phyloP scores from a whole-genome alignment of 352 stramenopile species.

The Thraustochytrium sp. region DNA sequence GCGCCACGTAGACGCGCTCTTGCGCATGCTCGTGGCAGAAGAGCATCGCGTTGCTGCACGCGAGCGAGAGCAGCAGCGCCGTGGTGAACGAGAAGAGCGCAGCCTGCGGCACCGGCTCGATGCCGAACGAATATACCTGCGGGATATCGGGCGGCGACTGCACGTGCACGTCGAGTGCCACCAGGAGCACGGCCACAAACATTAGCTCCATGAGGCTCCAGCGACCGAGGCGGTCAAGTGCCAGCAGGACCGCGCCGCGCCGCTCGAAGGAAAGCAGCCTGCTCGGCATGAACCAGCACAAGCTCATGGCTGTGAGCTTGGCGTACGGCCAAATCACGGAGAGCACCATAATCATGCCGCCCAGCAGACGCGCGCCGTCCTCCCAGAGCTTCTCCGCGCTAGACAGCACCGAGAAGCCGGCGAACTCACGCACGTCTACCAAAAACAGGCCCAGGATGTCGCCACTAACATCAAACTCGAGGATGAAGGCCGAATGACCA shows the following conservation, averaged over 20 bases:
- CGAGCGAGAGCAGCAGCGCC: constrained; percentile 34
- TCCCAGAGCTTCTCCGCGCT: constrained; percentile 36
- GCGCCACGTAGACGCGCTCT: constrained; percentile 34
- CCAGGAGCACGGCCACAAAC: constrained; percentile 27
- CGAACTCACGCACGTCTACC: neutral
- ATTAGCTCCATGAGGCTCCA: constrained; percentile 46
- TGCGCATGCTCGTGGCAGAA: neutral
- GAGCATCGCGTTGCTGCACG: constrained; percentile 40
- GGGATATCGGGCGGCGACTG: neutral
- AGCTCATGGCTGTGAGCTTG: constrained; percentile 25
- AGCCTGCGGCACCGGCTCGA: constrained; percentile 29
- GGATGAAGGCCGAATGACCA: neutral
- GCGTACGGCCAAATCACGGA: constrained; percentile 47
- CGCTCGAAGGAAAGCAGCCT: neutral
- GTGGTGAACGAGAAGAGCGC: constrained; percentile 42
- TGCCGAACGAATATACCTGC: neutral
- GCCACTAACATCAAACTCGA: neutral
- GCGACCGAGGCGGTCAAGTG: constrained; percentile 42
- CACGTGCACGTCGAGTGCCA: constrained; percentile 40
- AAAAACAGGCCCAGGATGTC: neutral
- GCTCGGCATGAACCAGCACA: constrained; percentile 41
- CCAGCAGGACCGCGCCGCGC: constrained; percentile 14
- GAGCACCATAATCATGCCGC: constrained; percentile 32
- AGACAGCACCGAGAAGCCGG: constrained; percentile 9
- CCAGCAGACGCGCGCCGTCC: constrained; percentile 34